A percentile compares a stretch with the other conserved stretches of the same genome.
Evolutionary conservation across 768 basidiomycete genomes (phyloP).

Genomic region (Vararia minispora): DNA sequence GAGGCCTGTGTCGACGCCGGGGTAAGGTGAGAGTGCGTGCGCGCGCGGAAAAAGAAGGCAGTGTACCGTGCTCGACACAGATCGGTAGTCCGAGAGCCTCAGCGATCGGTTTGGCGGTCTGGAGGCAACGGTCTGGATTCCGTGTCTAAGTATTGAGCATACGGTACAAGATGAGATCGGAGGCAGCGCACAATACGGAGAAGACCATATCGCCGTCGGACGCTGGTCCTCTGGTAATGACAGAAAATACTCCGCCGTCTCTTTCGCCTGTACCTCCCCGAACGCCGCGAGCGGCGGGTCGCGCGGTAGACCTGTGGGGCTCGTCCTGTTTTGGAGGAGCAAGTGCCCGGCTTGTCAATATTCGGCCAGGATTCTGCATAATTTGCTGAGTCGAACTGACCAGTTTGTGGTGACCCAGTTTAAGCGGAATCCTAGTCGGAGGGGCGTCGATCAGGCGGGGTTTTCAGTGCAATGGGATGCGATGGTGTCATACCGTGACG

Average conservation of each 20-base stretch:
- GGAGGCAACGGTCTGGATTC: conserved; percentile 72
- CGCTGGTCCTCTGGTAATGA: conserved; percentile 53
- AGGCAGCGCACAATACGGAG: conserved; percentile 59
- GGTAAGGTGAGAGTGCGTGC: too few species aligned
- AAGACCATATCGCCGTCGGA: conserved; percentile 75
- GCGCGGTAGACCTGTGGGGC: conserved; percentile 52
- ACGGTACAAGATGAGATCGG: background rate
- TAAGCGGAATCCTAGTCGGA: conserved; percentile 50
- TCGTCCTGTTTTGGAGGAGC: conserved; percentile 37
- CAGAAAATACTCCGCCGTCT: conserved; percentile 54
- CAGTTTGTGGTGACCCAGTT: conserved; percentile 64
- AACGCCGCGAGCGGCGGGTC: conserved; percentile 67
- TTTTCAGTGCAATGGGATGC: background rate
- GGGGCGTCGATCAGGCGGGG: background rate
- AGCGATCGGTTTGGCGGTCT: conserved; percentile 62
- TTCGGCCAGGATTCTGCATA: background rate
- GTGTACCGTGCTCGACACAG: conserved; percentile 66
- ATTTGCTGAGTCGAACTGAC: conserved; percentile 26
- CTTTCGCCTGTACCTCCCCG: conserved; percentile 72
- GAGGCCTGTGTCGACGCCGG: conserved; percentile 43
- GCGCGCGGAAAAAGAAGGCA: background rate
- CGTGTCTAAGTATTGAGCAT: background rate
- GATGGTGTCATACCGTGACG: conserved; percentile 49
- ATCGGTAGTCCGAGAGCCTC: conserved; percentile 54
- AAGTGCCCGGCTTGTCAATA: too few species aligned